A percentile compares a stretch with the other conserved stretches of the same genome.
Evolutionary conservation across 768 basidiomycete species (phyloP).

Genomic region (Lactarius akahatsu): DNA sequence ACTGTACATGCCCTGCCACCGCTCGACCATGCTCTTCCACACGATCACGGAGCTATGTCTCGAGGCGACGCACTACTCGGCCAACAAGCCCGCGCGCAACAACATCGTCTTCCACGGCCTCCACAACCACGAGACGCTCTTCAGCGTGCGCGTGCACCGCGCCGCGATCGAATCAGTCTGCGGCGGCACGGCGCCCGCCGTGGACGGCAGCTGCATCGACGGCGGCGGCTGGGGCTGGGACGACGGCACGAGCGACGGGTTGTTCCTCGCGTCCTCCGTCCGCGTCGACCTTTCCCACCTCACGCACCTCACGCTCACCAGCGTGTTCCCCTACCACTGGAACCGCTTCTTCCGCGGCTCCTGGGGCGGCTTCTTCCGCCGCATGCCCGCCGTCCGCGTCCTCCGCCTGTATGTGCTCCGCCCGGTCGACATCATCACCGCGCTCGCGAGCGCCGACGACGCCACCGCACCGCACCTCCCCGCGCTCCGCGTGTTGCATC

Average conservation of each 20-base stretch:
- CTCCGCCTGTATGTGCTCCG: conserved; percentile 9
- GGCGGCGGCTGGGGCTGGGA: neutral
- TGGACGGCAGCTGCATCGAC: no score
- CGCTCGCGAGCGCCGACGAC: conserved; percentile 5
- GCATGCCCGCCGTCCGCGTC: neutral
- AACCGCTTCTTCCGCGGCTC: conserved; percentile 15
- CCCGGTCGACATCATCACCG: neutral
- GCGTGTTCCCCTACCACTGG: conserved; percentile 12
- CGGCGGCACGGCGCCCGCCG: neutral
- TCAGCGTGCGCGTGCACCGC: conserved; percentile 14
- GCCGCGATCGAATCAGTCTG: neutral
- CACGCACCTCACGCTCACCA: conserved; percentile 22
- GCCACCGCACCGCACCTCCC: neutral
- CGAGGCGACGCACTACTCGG: conserved; percentile 14
- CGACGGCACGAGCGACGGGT: neutral
- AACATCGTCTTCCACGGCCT: conserved; percentile 22
- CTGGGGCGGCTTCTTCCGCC: conserved; percentile 15
- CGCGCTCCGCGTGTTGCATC: neutral
- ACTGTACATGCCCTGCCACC: conserved; percentile 13
- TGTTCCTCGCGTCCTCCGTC: conserved; percentile 17
- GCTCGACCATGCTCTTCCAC: conserved; percentile 2
- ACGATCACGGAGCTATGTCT: conserved; percentile 15
- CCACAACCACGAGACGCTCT: conserved; percentile 10
- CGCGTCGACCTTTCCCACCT: conserved; percentile 7
- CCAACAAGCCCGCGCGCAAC: conserved; percentile 13